Percentiles rank a stretch among this genome's conserved stretches.
Conservation (phyloP, 306 rosid genomes). For the Clitoria ternatea region DNA sequence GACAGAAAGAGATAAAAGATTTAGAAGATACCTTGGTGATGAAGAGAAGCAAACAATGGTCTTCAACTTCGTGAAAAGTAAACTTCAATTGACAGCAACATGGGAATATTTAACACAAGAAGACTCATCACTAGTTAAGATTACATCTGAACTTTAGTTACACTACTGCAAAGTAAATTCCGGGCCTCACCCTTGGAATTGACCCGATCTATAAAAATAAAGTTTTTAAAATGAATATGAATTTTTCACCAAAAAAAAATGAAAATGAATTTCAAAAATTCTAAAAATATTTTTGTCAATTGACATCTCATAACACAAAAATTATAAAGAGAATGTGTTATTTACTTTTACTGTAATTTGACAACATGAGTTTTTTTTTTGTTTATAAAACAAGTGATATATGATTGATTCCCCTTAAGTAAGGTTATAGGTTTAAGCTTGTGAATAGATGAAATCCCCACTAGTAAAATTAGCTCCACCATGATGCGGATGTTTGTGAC, state of each 20-base stretch:
- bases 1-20: constrained; percentile 1
- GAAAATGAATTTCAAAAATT: background rate
- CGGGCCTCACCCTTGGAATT: background rate
- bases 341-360: background rate
- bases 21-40: constrained; percentile 40
- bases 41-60: constrained; percentile 38
- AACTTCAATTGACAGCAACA: constrained; percentile 16
- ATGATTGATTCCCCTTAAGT: no score
- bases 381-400: no score
- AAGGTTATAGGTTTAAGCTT: no score
- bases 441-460: no score
- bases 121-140: background rate
- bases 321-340: no score
- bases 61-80: constrained; percentile 8
- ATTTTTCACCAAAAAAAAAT: background rate
- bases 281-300: background rate
- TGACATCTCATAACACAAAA: background rate
- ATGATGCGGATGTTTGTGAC: no score
- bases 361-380: background rate
- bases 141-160: background rate
- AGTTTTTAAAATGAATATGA: background rate
- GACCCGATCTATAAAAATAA: background rate
- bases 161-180: background rate
- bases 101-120: background rate
- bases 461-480: no score